phyloP scores from a whole-genome alignment of 2,329 filamentous ascomycete species.

The Furcasterigmium sp. region DNA sequence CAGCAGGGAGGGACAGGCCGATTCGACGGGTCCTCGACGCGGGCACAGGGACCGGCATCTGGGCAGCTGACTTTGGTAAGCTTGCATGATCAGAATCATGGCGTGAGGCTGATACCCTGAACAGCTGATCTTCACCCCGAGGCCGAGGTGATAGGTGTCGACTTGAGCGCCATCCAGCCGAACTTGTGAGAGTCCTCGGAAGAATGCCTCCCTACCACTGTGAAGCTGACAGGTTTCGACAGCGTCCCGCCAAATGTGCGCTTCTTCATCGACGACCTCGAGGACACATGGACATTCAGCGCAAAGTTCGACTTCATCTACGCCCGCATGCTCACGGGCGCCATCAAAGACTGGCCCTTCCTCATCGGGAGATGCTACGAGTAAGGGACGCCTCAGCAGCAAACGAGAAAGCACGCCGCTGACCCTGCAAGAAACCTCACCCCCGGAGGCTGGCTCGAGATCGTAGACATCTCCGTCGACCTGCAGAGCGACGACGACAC shows the following conservation, averaged over 20 bases:
- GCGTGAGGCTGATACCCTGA: background rate
- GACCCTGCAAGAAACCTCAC: conserved; percentile 18
- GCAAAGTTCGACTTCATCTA: conserved; percentile 36
- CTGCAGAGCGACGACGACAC: conserved; percentile 36
- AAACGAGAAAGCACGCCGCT: no score
- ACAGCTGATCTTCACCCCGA: background rate
- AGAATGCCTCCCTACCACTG: background rate
- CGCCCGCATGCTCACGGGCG: conserved; percentile 29
- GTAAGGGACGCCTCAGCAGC: conserved; percentile 6
- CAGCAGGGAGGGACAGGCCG: conserved; percentile 8
- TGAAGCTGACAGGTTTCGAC: conserved; percentile 1
- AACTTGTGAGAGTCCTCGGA: conserved; percentile 18
- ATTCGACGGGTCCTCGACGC: conserved; percentile 31
- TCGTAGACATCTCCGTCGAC: conserved; percentile 34
- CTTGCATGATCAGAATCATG: conserved; percentile 1
- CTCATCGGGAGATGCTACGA: conserved; percentile 30
- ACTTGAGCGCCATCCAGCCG: conserved; percentile 33
- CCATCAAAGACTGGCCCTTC: conserved; percentile 25
- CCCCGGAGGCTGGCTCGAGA: conserved; percentile 38
- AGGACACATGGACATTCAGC: conserved; percentile 32
- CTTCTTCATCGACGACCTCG: conserved; percentile 40
- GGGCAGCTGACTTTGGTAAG: conserved; percentile 37
- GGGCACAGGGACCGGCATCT: conserved; percentile 42
- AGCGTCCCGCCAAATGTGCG: conserved; percentile 43
- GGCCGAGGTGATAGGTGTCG: background rate